Evolutionary conservation across 1,139 yeast genomes (phyloP), one percentile per base, ranked within the genome.

Genomic region (Williopsis jadinii): DNA sequence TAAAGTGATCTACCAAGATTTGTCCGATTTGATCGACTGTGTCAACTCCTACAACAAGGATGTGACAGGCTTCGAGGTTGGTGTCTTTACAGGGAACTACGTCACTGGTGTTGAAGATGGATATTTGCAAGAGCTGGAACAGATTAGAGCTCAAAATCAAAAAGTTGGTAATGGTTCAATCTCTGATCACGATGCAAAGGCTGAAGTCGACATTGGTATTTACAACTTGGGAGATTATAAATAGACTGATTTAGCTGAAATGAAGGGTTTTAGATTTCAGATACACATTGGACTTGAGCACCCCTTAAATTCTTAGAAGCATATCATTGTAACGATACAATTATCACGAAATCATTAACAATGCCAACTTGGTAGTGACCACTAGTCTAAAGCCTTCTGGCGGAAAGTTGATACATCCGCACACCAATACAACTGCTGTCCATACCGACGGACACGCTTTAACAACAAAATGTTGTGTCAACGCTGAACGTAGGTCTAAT

Each of bases 81-180:
- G 98, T 60, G 98, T 92, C n/a, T 92, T 92, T 63, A 92, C 95
- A 13, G 98, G 98, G 40, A 66, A 80, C 50, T 92, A 92, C 62
- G 79, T 92, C 48, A 92, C 98, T 13, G 97, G 97, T 41, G 84
- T 82, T 36, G 96, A 87, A 61, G 82, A 84, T 56, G 75, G 77
- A 41, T 90, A 92, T 62, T 64, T 92, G 45, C 79, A 77, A 54
- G 92, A 86, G 59, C 74, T 92, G 51, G 97, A 90, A 62, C 70
- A 73, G 50, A 78, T 87, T 43, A 77, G 97, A 59, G 95, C 94
- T 15, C 76, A 75, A 57, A 88, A 88, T 63, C 87, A 82, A 58
- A 65, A 80, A 51, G 53, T 80, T 41, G 75, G 70, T 53, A 51
- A 57, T 55, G 62, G 70, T 19, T 47, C 33, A 11, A 32, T 62